Conservation (phyloP, 345 rosid genomes). For the Dimocarpus longan region DNA sequence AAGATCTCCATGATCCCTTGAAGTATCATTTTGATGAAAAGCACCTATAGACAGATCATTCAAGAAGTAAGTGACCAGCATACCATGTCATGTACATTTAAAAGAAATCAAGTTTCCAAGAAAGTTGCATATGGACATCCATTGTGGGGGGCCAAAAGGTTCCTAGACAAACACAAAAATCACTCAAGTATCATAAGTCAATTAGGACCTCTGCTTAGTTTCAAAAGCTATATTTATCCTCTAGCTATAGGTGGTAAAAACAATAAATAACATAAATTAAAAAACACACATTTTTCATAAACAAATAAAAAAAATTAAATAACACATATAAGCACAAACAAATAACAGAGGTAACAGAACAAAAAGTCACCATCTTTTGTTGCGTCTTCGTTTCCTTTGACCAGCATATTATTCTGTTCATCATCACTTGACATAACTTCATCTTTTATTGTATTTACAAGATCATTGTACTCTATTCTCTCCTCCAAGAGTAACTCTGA, state of each 20-base stretch:
- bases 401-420: slow-evolving; percentile 30
- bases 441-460: slow-evolving; percentile 51
- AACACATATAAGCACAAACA: background rate
- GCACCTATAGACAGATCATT: slow-evolving; percentile 35
- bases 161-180: slow-evolving; percentile 14
- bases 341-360: background rate
- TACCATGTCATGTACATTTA: background rate
- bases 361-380: slow-evolving; percentile 44
- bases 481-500: slow-evolving; percentile 79
- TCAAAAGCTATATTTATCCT: background rate
- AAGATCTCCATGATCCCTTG: slow-evolving; percentile 65
- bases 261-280: background rate
- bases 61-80: slow-evolving; percentile 24
- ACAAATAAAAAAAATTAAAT: slow-evolving; percentile 5
- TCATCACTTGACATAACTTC: slow-evolving; percentile 31
- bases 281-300: slow-evolving; percentile 3
- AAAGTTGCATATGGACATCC: background rate
- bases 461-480: slow-evolving; percentile 89
- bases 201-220: background rate
- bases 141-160: slow-evolving; percentile 20
- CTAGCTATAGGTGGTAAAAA: background rate
- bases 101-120: background rate
- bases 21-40: slow-evolving; percentile 24
- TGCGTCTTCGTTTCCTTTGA: slow-evolving; percentile 34
- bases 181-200: background rate